phyloP scores from a whole-genome alignment of 352 stramenopile genomes.

The Pythium chondricola region DNA sequence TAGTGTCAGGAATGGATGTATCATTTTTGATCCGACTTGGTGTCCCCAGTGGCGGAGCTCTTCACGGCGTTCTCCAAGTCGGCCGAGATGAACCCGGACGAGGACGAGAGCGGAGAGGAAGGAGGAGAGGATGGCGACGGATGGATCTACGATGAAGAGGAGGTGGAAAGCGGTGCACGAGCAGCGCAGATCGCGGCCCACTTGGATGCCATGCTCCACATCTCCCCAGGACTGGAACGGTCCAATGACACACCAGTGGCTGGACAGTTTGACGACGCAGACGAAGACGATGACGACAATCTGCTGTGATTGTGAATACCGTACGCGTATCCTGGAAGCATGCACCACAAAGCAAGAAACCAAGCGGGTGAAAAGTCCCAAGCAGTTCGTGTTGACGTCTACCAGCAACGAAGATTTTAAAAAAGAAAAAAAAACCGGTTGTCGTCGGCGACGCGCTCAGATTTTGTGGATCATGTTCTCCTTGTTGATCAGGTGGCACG shows the following conservation, averaged over 20 bases:
- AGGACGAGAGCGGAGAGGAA: slow-evolving; percentile 37
- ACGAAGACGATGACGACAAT: slow-evolving; percentile 63
- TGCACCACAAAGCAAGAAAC: too few species aligned
- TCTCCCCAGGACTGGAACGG: slow-evolving; percentile 38
- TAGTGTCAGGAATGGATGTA: neutral
- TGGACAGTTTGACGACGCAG: slow-evolving; percentile 79
- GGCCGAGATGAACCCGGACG: slow-evolving; percentile 78
- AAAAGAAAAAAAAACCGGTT: neutral
- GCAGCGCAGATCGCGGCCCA: slow-evolving; percentile 54
- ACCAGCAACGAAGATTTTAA: neutral
- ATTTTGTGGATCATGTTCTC: slow-evolving; percentile 97
- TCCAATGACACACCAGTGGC: slow-evolving; percentile 19
- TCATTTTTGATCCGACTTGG: slow-evolving; percentile 2
- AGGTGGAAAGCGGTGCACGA: slow-evolving; percentile 58
- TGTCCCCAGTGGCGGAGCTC: slow-evolving; percentile 48
- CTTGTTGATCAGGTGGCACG: slow-evolving; percentile 98
- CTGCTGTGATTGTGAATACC: slow-evolving; percentile 21
- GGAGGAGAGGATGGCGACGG: slow-evolving; percentile 23
- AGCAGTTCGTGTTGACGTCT: neutral
- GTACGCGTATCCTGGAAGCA: too few species aligned
- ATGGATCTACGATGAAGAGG: slow-evolving; percentile 82
- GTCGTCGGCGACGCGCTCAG: slow-evolving; percentile 19
- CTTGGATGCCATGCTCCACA: slow-evolving; percentile 65
- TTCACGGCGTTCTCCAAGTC: slow-evolving; percentile 77
- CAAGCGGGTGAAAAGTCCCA: too few species aligned